Conservation (phyloP, 2,329 filamentous ascomycete genomes). For the Hypomyces perniciosus region DNA sequence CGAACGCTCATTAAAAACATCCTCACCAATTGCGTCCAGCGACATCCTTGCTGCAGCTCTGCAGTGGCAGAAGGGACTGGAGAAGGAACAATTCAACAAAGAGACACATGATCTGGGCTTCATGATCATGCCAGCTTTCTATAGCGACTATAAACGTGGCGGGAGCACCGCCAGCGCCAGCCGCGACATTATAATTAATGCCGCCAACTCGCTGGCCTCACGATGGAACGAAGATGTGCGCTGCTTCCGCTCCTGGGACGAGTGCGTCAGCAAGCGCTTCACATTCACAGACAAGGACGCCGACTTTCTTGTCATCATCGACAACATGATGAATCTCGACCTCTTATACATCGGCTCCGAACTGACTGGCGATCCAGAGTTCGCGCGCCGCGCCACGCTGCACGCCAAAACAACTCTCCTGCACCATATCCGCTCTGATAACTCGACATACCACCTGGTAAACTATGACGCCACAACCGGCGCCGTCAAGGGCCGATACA, state of each 20-base stretch:
- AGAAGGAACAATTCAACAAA: constrained; percentile 9
- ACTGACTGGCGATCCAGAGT: constrained; percentile 8
- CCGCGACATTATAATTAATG: constrained; percentile 10
- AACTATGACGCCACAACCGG: constrained; percentile 13
- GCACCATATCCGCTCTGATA: constrained; percentile 9
- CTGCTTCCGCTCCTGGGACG: constrained; percentile 14
- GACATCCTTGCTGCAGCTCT: constrained; percentile 10
- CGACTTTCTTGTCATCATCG: constrained; percentile 14
- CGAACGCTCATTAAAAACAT: constrained; percentile 5
- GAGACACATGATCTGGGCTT: constrained; percentile 14
- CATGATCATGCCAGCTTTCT: constrained; percentile 13
- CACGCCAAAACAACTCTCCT: constrained; percentile 11
- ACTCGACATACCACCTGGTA: constrained; percentile 14
- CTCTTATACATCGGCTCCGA: constrained; percentile 12
- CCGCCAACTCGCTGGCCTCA: constrained; percentile 9
- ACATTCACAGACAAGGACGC: constrained; percentile 3
- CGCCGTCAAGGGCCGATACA: constrained; percentile 11
- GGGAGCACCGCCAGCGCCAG: constrained; percentile 1
- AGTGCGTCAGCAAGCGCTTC: constrained; percentile 1
- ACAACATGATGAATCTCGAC: constrained; percentile 18
- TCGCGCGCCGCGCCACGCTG: constrained; percentile 8
- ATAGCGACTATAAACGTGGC: constrained; percentile 6
- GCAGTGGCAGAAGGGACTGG: constrained; percentile 13
- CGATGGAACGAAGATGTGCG: constrained; percentile 13
- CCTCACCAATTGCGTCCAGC: constrained; percentile 1